These are phyloP conservation scores for Clonostachys solani DNA, from an alignment of 2,329 filamentous ascomycete genomes.

Conservation along the genomic window DNA sequence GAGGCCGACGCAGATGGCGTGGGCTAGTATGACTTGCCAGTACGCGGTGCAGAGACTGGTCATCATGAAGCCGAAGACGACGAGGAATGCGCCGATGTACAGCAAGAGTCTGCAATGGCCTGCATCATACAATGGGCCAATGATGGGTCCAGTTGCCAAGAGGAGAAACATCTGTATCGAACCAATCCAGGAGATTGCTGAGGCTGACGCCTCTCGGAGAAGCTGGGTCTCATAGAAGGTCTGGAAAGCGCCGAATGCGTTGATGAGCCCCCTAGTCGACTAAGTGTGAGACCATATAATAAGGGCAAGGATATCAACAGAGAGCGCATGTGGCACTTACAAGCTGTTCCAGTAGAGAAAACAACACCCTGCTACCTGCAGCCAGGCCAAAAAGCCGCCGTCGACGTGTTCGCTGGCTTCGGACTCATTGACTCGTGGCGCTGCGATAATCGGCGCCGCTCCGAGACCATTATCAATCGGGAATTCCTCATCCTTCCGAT, in stretches of 20 bases:
- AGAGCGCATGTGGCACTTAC: background rate
- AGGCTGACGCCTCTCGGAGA: conserved; percentile 21
- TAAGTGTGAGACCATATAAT: background rate
- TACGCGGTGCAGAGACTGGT: conserved; percentile 36
- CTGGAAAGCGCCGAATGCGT: conserved; percentile 41
- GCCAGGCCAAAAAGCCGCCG: background rate
- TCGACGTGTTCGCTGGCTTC: background rate
- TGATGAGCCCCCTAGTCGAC: conserved; percentile 25
- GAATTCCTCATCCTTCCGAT: too few relatives aligned
- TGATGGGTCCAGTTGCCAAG: conserved; percentile 30
- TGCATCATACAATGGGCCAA: conserved; percentile 34
- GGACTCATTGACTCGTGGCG: too few relatives aligned
- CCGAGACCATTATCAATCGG: too few relatives aligned
- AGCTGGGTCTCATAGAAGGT: conserved; percentile 33
- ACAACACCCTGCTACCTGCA: conserved; percentile 1
- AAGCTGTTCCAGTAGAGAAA: conserved; percentile 1
- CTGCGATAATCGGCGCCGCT: too few relatives aligned
- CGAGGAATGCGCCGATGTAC: conserved; percentile 22
- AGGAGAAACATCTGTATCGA: conserved; percentile 35
- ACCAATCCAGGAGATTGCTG: conserved; percentile 39
- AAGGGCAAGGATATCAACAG: too few relatives aligned
- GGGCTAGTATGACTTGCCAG: conserved; percentile 33
- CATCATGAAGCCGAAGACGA: conserved; percentile 37
- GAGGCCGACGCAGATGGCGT: conserved; percentile 30
- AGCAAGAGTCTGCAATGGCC: conserved; percentile 34